Base-by-base conservation (phyloP, 257 asterid genomes). In the Datura wrightii region DNA sequence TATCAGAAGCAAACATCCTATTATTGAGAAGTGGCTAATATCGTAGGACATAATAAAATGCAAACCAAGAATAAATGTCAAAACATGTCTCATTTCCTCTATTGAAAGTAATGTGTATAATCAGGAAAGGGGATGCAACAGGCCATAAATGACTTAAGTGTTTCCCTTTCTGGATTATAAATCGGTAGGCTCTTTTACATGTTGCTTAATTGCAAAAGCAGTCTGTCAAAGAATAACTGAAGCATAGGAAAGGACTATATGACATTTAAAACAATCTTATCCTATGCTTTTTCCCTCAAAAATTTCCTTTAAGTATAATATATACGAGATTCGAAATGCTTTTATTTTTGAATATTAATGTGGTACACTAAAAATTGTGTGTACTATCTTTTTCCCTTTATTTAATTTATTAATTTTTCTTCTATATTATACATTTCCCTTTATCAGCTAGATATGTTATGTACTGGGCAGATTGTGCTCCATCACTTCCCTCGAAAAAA, bases 391-490 rank as follows among this genome's bases (percentile, higher is more conserved):
- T 76, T 34, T 34, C 65, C 46, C 60, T 3, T 19, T 76, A 50
- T 34, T 34, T 74, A 24, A 31, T 52, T 31, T 76, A 50, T 76
- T 76, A 14, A 50, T 15, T 31, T 52, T 71, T 71, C 41, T 78
- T 78, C 3, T 52, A 52, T 8, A 78, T 6, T 78, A 78, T 34
- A 50, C 44, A 74, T 74, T 41, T 50, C 60, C 59, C 81, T 50
- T 74, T 74, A 48, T 74, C 13, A 48, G 42, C 81, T 74, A 72
- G 60, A 44, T 5, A 74, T 6, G 59, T 74, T 46, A 6, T 74
- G 81, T 74, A 52, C 62, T 14, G 60, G 62, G 44, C 41, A 24
- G 60, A 13, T 24, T 74, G n/a, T 71, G 58, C 11, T 74, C 42
- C 44, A 48, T 24, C 24, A 50, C 56, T 13, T 76, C 46, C 44